A percentile compares a stretch with the other conserved stretches of the same genome.
Evolutionary conservation across 495 filamentous ascomycete genomes (phyloP).

Genomic region (Penicillium bovifimosum): DNA sequence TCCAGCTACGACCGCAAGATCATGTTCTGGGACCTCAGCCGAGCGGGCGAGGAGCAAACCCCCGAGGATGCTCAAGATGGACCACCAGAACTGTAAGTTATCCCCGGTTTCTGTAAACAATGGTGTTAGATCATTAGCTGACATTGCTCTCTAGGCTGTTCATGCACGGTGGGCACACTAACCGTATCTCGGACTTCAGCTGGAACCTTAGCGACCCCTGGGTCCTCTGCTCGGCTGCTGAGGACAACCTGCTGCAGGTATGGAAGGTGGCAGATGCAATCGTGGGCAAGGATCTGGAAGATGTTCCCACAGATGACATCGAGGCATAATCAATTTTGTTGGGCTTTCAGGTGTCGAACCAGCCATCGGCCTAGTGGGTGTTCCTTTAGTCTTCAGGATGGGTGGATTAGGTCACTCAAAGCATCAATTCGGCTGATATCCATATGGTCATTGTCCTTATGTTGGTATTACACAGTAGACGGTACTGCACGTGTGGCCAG

Average conservation of each 20-base stretch:
- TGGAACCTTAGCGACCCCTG: slow-evolving; percentile 97
- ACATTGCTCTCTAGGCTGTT: slow-evolving; percentile 57
- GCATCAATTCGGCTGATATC: neutral
- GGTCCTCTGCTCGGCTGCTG: slow-evolving; percentile 88
- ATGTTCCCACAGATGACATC: slow-evolving; percentile 73
- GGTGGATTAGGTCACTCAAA: slow-evolving; percentile 12
- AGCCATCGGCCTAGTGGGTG: neutral
- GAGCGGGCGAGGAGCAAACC: slow-evolving; percentile 87
- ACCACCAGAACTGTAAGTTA: slow-evolving; percentile 82
- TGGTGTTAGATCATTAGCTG: slow-evolving; percentile 19
- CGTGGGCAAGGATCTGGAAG: slow-evolving; percentile 73
- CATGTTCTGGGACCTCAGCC: slow-evolving; percentile 92
- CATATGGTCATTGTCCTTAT: neutral
- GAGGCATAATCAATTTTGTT: slow-evolving; percentile 43
- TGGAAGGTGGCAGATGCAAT: slow-evolving; percentile 94
- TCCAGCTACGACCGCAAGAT: slow-evolving; percentile 88
- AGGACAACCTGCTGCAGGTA: slow-evolving; percentile 94
- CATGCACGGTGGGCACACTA: slow-evolving; percentile 99
- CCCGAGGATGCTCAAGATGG: slow-evolving; percentile 96
- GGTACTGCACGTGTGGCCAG: no score
- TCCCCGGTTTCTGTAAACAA: neutral
- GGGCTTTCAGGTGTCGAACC: neutral
- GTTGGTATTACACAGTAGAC: neutral
- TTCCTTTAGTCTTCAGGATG: slow-evolving; percentile 7
- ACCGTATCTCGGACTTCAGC: slow-evolving; percentile 90